Evolutionary conservation across 2,329 filamentous ascomycete species (phyloP).

Genomic region (Ploettnerulaceae sp.): DNA sequence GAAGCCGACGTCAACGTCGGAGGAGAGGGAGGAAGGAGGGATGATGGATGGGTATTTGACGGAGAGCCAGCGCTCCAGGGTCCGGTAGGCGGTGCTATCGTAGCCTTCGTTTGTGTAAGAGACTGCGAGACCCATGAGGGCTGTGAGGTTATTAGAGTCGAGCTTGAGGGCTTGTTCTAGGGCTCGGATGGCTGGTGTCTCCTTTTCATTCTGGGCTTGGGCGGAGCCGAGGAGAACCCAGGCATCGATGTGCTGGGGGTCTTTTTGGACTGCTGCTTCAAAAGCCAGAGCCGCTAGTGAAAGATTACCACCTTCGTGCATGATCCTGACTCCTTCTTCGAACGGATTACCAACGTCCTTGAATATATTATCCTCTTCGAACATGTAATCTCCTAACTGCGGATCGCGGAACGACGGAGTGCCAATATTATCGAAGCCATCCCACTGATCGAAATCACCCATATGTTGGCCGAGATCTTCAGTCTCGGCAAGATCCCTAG

Average conservation of each 20-base stretch:
- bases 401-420: constrained; percentile 64
- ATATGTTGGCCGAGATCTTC: constrained; percentile 60
- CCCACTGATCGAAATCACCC: constrained; percentile 77
- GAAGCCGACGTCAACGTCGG: constrained; percentile 82
- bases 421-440: constrained; percentile 64
- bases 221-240: constrained; percentile 90
- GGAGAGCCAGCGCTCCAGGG: constrained; percentile 94
- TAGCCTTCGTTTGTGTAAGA: constrained; percentile 99
- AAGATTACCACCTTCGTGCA: constrained; percentile 89
- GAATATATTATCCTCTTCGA: constrained; percentile 93
- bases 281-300: constrained; percentile 92
- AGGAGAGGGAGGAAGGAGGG: constrained; percentile 61
- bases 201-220: constrained; percentile 98
- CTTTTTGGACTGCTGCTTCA: constrained; percentile 89
- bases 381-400: constrained; percentile 82
- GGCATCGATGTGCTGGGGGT: constrained; percentile 80
- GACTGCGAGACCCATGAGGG: constrained; percentile 91
- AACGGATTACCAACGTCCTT: constrained; percentile 77
- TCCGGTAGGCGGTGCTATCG: constrained; percentile 93
- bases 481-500: constrained; percentile 64
- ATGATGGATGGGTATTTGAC: constrained; percentile 86
- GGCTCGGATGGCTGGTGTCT: constrained; percentile 89
- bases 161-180: constrained; percentile 86
- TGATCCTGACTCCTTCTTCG: constrained; percentile 86
- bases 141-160: constrained; percentile 80